Evolutionary conservation across 208 protist species (phyloP).

Genomic region (Polymyxa betae): DNA sequence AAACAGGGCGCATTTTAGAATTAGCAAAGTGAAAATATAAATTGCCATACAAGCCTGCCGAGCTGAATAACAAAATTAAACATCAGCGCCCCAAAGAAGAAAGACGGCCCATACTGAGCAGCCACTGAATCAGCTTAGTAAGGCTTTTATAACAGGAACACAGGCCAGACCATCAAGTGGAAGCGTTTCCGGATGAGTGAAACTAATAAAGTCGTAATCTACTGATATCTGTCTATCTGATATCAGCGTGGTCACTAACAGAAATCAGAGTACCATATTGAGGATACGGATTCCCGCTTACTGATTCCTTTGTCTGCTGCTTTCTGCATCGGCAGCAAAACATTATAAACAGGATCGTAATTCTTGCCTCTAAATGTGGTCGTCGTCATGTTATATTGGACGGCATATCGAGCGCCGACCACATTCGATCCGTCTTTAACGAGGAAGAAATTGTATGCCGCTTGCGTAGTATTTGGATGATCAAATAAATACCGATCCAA

Average conservation of each 20-base stretch:
- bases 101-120: background rate
- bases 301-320: background rate
- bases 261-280: background rate
- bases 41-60: background rate
- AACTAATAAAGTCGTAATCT: background rate
- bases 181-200: background rate
- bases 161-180: background rate
- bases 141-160: background rate
- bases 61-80: conserved; percentile 3
- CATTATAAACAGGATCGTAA: background rate
- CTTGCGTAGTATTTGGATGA: background rate
- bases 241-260: background rate
- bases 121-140: background rate
- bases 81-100: background rate
- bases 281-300: background rate
- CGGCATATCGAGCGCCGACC: background rate
- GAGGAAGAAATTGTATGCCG: background rate
- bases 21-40: background rate
- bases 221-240: background rate
- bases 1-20: background rate
- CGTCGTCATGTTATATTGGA: background rate
- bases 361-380: background rate
- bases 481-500: background rate
- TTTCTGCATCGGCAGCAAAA: background rate
- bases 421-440: background rate